These are phyloP conservation scores for Ogataea angusta DNA, from an alignment of 805 yeast species.

Conservation along the genomic window DNA sequence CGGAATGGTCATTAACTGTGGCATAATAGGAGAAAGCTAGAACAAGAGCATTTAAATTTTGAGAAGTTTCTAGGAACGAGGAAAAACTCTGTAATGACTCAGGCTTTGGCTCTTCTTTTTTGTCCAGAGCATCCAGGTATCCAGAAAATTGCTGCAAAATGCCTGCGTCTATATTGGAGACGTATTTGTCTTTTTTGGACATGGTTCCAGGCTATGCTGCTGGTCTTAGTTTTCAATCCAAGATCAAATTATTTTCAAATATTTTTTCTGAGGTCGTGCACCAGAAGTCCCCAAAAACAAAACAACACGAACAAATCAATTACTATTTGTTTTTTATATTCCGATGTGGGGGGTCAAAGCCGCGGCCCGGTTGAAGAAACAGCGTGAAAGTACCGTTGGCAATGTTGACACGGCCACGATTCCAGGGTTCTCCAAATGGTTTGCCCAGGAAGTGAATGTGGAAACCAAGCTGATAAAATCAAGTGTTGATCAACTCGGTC, in stretches of 20 bases:
- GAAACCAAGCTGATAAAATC: conserved; percentile 26
- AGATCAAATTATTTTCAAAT: conserved; percentile 1
- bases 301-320: conserved; percentile 18
- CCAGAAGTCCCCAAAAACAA: conserved; percentile 11
- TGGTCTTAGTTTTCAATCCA: neutral
- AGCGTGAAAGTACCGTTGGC: conserved; percentile 8
- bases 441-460: conserved; percentile 29
- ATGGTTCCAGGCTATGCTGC: neutral
- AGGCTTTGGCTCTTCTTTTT: conserved; percentile 26
- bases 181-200: conserved; percentile 19
- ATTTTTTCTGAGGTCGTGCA: conserved; percentile 7
- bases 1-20: conserved; percentile 50
- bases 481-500: conserved; percentile 23
- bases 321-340: conserved; percentile 1
- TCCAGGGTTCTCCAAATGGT: conserved; percentile 35
- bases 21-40: conserved; percentile 41
- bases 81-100: conserved; percentile 18
- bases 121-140: conserved; percentile 16
- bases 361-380: conserved; percentile 17
- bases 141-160: conserved; percentile 17
- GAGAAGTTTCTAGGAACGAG: conserved; percentile 30
- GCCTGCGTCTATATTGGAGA: conserved; percentile 18
- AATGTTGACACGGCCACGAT: conserved; percentile 15
- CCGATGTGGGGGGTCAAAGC: conserved; percentile 32
- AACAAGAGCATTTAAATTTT: conserved; percentile 34